phyloP scores from a whole-genome alignment of 2,329 filamentous ascomycete genomes.

The Cladosporium sphaerospermum region DNA sequence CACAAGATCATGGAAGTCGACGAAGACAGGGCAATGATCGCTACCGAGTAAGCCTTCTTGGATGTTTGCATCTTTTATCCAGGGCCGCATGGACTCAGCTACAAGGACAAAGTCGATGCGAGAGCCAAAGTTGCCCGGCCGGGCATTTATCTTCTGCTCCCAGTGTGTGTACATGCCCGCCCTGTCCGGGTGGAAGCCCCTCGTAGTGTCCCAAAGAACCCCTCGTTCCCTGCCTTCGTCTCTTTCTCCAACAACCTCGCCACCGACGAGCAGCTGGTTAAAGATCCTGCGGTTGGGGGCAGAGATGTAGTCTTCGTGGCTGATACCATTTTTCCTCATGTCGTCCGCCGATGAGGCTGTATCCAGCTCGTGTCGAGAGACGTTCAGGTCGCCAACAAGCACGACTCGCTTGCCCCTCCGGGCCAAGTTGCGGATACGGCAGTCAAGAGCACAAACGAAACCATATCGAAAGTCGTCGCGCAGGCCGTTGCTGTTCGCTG shows the following conservation, averaged over 20 bases:
- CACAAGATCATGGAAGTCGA: slow-evolving; percentile 61
- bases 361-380: slow-evolving; percentile 63
- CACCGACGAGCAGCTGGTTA: slow-evolving; percentile 75
- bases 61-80: slow-evolving; percentile 77
- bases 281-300: slow-evolving; percentile 68
- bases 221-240: slow-evolving; percentile 65
- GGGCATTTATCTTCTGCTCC: slow-evolving; percentile 90
- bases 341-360: slow-evolving; percentile 67
- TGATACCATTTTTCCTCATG: slow-evolving; percentile 63
- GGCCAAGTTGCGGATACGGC: slow-evolving; percentile 75
- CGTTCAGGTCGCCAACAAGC: slow-evolving; percentile 83
- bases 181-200: slow-evolving; percentile 72
- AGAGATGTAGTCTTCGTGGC: slow-evolving; percentile 65
- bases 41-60: slow-evolving; percentile 91
- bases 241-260: slow-evolving; percentile 58
- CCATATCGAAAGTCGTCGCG: slow-evolving; percentile 75
- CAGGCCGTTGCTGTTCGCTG: slow-evolving; percentile 78
- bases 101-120: slow-evolving; percentile 93
- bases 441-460: slow-evolving; percentile 75
- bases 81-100: slow-evolving; percentile 68
- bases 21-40: slow-evolving; percentile 93
- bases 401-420: slow-evolving; percentile 78
- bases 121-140: slow-evolving; percentile 88
- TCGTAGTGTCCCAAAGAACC: slow-evolving; percentile 76
- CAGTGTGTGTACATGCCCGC: slow-evolving; percentile 95